A percentile compares a stretch with the other conserved stretches of the same genome.
phyloP scores from a whole-genome alignment of 2,329 filamentous ascomycete genomes.

The Ophiostoma sp. region DNA sequence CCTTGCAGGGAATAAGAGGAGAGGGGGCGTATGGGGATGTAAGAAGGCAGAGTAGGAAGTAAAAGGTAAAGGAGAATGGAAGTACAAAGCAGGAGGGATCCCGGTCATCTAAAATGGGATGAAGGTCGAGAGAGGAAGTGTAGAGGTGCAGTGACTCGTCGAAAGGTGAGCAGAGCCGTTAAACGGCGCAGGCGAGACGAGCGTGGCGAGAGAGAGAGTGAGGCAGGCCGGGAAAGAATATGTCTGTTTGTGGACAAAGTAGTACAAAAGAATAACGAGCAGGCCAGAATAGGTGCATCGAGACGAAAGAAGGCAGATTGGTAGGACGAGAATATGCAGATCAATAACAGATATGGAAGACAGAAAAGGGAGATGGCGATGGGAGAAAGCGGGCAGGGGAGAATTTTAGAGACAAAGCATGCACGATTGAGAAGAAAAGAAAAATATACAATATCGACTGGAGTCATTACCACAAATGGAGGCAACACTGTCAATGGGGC shows the following conservation, averaged over 20 bases:
- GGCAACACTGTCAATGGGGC: neutral
- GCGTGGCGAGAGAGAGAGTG: neutral
- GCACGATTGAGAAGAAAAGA: neutral
- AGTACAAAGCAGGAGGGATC: neutral
- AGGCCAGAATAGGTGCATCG: slow-evolving; percentile 5
- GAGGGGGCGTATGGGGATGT: neutral
- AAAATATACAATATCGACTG: neutral
- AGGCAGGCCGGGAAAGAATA: neutral
- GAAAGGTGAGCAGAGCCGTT: neutral
- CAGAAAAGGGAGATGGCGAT: neutral
- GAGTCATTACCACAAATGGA: neutral
- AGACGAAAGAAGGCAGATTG: slow-evolving; percentile 15
- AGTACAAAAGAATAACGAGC: slow-evolving; percentile 10
- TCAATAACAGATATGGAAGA: neutral
- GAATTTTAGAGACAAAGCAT: neutral
- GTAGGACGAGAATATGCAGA: slow-evolving; percentile 4
- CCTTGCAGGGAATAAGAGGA: neutral
- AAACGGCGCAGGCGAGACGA: slow-evolving; percentile 7
- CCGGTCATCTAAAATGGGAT: neutral
- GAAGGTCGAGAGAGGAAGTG: neutral
- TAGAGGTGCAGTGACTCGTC: neutral
- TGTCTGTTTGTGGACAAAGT: neutral
- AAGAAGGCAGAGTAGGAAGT: neutral
- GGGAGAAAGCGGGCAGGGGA: neutral
- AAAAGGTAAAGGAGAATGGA: neutral